Evolutionary conservation across 2,329 filamentous ascomycete species (phyloP).

Genomic region (Monilinia aucupariae): DNA sequence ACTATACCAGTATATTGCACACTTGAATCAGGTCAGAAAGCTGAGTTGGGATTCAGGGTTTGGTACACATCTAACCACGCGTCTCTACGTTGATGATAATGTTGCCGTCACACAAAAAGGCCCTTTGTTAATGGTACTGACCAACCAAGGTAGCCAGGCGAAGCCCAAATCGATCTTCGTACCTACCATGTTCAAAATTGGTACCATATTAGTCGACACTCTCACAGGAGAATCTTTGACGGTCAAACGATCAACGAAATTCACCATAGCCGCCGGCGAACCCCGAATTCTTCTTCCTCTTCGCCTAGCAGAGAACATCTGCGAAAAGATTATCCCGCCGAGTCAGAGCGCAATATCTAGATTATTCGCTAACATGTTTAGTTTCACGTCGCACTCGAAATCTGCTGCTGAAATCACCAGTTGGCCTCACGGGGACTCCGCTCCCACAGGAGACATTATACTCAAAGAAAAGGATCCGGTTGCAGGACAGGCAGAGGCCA

Average conservation of each 20-base stretch:
- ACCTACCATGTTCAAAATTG: constrained; percentile 16
- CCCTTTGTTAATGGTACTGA: constrained; percentile 21
- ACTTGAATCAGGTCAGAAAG: constrained; percentile 18
- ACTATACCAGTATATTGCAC: constrained; percentile 20
- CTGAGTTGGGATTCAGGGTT: constrained; percentile 21
- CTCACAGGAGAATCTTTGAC: constrained; percentile 20
- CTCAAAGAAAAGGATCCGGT: constrained; percentile 3
- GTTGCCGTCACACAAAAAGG: constrained; percentile 18
- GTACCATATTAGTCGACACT: constrained; percentile 20
- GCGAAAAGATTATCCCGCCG: constrained; percentile 15
- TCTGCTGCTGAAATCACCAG: constrained; percentile 1
- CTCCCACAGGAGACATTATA: neutral
- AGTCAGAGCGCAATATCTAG: neutral
- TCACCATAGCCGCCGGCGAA: constrained; percentile 15
- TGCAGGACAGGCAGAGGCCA: neutral
- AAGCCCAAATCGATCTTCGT: constrained; percentile 9
- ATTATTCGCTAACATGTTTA: neutral
- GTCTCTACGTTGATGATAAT: constrained; percentile 16
- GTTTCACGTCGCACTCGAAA: neutral
- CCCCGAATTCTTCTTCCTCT: constrained; percentile 20
- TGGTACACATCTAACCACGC: constrained; percentile 18
- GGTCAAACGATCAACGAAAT: constrained; percentile 15
- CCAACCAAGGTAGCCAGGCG: constrained; percentile 19
- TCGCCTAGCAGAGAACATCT: constrained; percentile 14
- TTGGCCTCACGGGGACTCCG: constrained; percentile 2